These are phyloP conservation scores for Chalciporus sphaerocephalus DNA, from an alignment of 768 basidiomycete species.

Conservation along the genomic window DNA sequence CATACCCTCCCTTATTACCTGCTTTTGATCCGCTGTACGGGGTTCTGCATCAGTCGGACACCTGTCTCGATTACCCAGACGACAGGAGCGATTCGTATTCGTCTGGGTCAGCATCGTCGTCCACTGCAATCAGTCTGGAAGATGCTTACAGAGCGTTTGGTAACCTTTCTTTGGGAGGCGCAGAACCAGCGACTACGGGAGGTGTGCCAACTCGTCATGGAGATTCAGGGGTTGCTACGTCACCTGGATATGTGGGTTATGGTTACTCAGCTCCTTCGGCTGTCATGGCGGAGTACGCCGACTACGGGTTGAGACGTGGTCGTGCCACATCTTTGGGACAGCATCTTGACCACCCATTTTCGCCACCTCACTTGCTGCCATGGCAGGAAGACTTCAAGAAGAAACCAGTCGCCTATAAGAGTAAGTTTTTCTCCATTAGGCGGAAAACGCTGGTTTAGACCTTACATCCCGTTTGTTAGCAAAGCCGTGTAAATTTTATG, in stretches of 20 bases:
- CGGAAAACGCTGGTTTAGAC: not conserved
- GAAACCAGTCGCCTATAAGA: constrained; percentile 27
- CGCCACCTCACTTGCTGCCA: constrained; percentile 1
- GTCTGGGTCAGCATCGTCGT: constrained; percentile 21
- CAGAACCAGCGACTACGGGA: constrained; percentile 1
- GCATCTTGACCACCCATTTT: not conserved
- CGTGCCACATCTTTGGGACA: constrained; percentile 10
- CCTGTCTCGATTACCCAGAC: constrained; percentile 17
- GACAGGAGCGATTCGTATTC: constrained; percentile 27
- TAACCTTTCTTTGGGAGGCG: constrained; percentile 1
- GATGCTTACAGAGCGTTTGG: constrained; percentile 5
- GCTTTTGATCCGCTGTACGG: constrained; percentile 17
- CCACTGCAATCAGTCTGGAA: constrained; percentile 11
- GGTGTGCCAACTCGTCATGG: constrained; percentile 6
- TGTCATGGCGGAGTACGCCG: constrained; percentile 6
- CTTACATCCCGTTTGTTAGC: constrained; percentile 32
- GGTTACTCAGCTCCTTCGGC: constrained; percentile 15
- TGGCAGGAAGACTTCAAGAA: constrained; percentile 17
- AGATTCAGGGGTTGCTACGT: constrained; percentile 11
- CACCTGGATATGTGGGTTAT: constrained; percentile 9
- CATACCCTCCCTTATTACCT: constrained; percentile 28
- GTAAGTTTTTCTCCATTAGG: constrained; percentile 13
- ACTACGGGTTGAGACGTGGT: not conserved
- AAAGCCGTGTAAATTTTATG: constrained; percentile 58
- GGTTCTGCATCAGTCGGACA: constrained; percentile 6